Base-by-base conservation (phyloP, 495 filamentous ascomycete species). In the Aspergillus bridgeri region DNA sequence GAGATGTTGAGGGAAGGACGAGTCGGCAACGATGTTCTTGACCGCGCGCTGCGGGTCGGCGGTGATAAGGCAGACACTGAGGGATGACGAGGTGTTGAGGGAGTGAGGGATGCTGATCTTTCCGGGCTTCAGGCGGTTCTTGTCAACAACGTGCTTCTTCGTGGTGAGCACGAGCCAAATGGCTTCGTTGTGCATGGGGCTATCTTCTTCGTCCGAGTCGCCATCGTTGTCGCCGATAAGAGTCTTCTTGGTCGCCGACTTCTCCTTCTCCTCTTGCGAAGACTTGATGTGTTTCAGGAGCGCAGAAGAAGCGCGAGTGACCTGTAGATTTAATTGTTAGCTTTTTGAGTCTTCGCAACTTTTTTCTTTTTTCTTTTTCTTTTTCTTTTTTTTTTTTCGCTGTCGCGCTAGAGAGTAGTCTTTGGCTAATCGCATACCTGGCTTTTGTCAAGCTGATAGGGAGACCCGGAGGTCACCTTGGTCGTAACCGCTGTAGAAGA, bases 101-200 rank as follows among this genome's bases (percentile, higher is more conserved):
- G 89, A 78, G 69, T 94, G 84, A 13, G 91, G 89, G 49, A 81
- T 65, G 54, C 48, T 64, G 64, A 89, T 81, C 65, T 86, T 88
- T 47, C 78, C 77, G 24, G 94, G 93, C 77, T 96, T 96, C 53
- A 97, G 79, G 44, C 82, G 82, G 69, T 85, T 85, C 64, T 82
- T 82, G 66, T 91, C 86, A 53, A 83, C 77, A 55, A 93, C 85
- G 68, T 94, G 89, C 72, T 89, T 90, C 75, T 98, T 98, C 47
- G 92, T 96, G 48, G 90, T 89, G 51, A 98, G 75, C 11, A 86
- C 84, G 29, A 98, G 83, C 88, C 89, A 96, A 54, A 98, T 78
- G 3, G 89, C 83, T 58, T 85, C 82, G 53, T 84, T 83, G 54
- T 86, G 80, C 45, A 67, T 23, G 2, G 72, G 58, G 23, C 57